phyloP scores from a whole-genome alignment of 2,329 filamentous ascomycete genomes.

The Harringtonia aguacate region DNA sequence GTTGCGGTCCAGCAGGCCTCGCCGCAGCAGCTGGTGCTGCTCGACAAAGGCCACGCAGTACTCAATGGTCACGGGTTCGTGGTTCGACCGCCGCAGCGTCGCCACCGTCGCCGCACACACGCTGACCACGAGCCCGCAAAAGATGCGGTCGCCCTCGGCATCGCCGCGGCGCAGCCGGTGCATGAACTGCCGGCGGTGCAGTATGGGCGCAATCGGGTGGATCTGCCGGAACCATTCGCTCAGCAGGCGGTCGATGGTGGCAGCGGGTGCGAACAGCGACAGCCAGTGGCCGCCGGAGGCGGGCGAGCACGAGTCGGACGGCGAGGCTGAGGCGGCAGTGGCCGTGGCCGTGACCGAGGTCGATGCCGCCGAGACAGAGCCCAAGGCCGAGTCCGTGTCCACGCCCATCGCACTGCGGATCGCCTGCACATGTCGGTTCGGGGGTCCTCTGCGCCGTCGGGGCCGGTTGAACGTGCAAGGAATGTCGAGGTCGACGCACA shows the following conservation, averaged over 20 bases:
- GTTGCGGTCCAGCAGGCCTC: background rate
- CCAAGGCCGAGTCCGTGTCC: no score
- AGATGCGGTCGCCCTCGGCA: conserved; percentile 16
- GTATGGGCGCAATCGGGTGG: conserved; percentile 22
- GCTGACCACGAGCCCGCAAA: conserved; percentile 22
- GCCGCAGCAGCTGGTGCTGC: conserved; percentile 15
- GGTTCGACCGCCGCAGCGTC: conserved; percentile 18
- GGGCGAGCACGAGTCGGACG: background rate
- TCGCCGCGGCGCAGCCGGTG: conserved; percentile 16
- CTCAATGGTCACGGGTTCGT: conserved; percentile 15
- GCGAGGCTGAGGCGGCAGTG: conserved; percentile 4
- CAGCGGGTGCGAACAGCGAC: conserved; percentile 5
- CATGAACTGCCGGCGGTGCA: conserved; percentile 21
- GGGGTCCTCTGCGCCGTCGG: conserved; percentile 17
- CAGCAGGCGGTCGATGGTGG: conserved; percentile 14
- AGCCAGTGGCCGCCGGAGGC: conserved; percentile 1
- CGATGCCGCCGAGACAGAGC: no score
- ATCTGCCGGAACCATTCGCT: conserved; percentile 24
- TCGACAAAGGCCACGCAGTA: conserved; percentile 19
- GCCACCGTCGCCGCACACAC: conserved; percentile 23
- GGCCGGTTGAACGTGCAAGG: conserved; percentile 18
- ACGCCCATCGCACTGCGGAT: background rate
- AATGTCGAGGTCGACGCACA: conserved; percentile 15
- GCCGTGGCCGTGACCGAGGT: no score
- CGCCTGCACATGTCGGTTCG: conserved; percentile 9